Evolutionary conservation across 2,329 filamentous ascomycete species (phyloP).

Genomic region (Epichloe uncinata): DNA sequence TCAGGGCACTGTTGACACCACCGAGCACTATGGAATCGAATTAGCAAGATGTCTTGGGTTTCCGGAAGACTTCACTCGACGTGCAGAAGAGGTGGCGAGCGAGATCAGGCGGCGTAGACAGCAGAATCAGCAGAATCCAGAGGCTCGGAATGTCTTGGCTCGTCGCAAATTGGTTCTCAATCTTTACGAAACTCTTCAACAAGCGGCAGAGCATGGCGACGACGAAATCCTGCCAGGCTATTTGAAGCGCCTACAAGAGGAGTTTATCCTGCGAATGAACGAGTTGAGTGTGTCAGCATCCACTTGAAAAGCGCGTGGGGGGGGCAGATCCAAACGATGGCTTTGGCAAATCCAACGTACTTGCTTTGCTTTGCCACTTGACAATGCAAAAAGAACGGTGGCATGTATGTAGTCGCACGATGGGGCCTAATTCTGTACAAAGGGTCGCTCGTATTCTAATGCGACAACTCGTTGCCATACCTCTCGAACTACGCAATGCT

Average conservation of each 20-base stretch:
- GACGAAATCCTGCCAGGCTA: conserved; percentile 40
- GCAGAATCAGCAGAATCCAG: conserved; percentile 43
- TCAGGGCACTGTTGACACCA: conserved; percentile 54
- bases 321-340: not conserved
- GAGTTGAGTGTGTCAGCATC: conserved; percentile 35
- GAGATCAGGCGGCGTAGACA: conserved; percentile 46
- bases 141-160: conserved; percentile 43
- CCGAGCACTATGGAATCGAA: conserved; percentile 66
- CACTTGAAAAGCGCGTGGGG: conserved; percentile 27
- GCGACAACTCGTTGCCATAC: conserved; percentile 56
- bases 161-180: conserved; percentile 61
- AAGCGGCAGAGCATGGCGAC: conserved; percentile 50
- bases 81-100: conserved; percentile 53
- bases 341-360: not conserved
- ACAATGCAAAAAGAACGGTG: not conserved
- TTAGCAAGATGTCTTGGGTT: conserved; percentile 65
- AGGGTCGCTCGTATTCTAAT: conserved; percentile 52
- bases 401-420: not conserved
- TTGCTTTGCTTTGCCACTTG: not conserved
- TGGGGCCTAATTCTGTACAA: not conserved
- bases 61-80: conserved; percentile 51
- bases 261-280: conserved; percentile 62
- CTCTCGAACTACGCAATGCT: conserved; percentile 58
- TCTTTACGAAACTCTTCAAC: conserved; percentile 57
- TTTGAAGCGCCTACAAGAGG: conserved; percentile 39